Conservation (phyloP, 805 yeast genomes). For the Phaffomyces opuntiae region DNA sequence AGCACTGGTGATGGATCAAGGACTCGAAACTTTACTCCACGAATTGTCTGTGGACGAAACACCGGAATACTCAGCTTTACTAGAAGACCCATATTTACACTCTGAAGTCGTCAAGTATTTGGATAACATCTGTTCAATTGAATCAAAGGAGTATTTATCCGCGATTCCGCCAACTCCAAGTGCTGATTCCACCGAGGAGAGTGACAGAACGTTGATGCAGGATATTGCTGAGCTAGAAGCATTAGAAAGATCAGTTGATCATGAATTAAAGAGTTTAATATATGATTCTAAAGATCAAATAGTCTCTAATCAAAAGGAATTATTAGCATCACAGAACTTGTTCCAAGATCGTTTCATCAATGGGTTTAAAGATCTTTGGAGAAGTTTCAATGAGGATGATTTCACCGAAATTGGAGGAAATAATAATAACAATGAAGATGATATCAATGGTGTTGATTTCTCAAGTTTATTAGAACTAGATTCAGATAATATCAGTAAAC, state of each 20-base stretch:
- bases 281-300: constrained; percentile 27
- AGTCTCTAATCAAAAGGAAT: constrained; percentile 40
- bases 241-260: constrained; percentile 40
- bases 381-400: constrained; percentile 24
- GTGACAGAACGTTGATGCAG: constrained; percentile 41
- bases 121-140: constrained; percentile 38
- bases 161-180: constrained; percentile 35
- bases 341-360: constrained; percentile 28
- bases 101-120: constrained; percentile 29
- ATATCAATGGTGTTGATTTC: not conserved
- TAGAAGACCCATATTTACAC: constrained; percentile 29
- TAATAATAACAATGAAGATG: constrained; percentile 17
- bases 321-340: constrained; percentile 20
- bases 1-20: not conserved
- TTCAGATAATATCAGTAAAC: constrained; percentile 4
- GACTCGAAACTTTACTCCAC: not conserved
- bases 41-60: constrained; percentile 17
- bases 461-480: constrained; percentile 18
- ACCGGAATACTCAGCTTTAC: constrained; percentile 14
- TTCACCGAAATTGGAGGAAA: constrained; percentile 25
- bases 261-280: constrained; percentile 34
- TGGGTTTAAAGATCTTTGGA: constrained; percentile 25
- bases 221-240: constrained; percentile 71
- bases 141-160: constrained; percentile 36
- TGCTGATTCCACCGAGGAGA: constrained; percentile 14